Base-by-base conservation (phyloP, 2,329 filamentous ascomycete species). In the Talaromyces sp. region DNA sequence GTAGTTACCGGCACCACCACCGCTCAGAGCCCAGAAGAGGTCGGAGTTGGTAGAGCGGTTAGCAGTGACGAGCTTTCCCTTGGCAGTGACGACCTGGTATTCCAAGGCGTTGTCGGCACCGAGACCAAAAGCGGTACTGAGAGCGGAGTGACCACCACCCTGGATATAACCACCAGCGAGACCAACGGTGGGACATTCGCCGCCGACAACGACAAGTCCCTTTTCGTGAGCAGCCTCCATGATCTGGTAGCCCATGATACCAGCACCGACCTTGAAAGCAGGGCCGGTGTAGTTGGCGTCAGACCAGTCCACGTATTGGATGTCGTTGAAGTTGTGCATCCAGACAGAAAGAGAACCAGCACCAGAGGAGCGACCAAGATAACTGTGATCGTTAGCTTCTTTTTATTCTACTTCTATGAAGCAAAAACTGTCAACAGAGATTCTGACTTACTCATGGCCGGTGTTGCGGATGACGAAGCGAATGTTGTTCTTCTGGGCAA, bases 141-240 rank as follows among this genome's bases (percentile, higher is more conserved):
- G 62, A 9, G 80, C 75, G 0, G 79, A 81, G 68, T 87, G 84
- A 0, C 87, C 86, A 14, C 85, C 86, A 3, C 85, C 85, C 69
- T 86, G 83, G 4, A 77, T 81, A 67, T 83, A 88, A 0, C 86
- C 86, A 9, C 86, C 86, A 0, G 83, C 82, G 7, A 86, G 67
- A 1, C 85, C 85, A 4, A 88, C 84, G 0, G 81, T 83, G 25
- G 57, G 52, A 37, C 62, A 63, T 25, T 80, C 80, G 1, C 86
- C 86, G 0, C 82, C 83, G 0, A 88, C 81, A 3, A 87, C 73
- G 1, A 78, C 78, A 12, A 84, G 72, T 56, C 81, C 79, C 61
- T 77, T 67, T 1, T 74, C 67, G 58, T 81, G 73, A 0, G 83
- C 78, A 23, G 35, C 25, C 14, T 60, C 58, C 12, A 46, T 12